Conservation (phyloP, 805 yeast species). For the Zygoascus biomembranicola region DNA sequence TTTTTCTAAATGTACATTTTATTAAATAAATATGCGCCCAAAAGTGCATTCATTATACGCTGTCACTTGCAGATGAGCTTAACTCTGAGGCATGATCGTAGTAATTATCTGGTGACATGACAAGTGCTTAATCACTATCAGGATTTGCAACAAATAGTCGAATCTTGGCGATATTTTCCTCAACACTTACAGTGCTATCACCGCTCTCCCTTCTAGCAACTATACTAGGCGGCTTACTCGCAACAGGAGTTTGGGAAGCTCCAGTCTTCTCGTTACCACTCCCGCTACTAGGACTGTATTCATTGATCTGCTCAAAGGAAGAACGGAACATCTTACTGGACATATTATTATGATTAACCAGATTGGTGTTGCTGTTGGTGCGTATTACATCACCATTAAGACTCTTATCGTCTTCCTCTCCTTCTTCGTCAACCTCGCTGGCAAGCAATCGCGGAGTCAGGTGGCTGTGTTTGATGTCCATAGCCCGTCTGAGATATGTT, state of each 20-base stretch:
- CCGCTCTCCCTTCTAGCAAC: slow-evolving; percentile 14
- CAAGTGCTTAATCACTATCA: slow-evolving; percentile 21
- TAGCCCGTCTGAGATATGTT: slow-evolving; percentile 26
- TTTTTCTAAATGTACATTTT: background rate
- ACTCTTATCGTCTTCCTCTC: slow-evolving; percentile 20
- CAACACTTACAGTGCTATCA: slow-evolving; percentile 24
- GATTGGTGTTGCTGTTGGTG: background rate
- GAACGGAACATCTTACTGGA: background rate
- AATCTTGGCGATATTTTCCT: slow-evolving; percentile 27
- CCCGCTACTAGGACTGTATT: background rate
- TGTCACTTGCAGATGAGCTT: background rate
- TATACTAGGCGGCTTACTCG: slow-evolving; percentile 4
- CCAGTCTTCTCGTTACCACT: background rate
- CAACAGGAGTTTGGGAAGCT: background rate
- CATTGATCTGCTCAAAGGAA: background rate
- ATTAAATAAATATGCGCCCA: background rate
- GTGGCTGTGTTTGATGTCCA: slow-evolving; percentile 32
- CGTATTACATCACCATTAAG: slow-evolving; percentile 1
- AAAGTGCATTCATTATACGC: background rate
- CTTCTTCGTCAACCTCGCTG: slow-evolving; percentile 65
- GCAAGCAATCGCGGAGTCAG: slow-evolving; percentile 58
- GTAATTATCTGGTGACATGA: background rate
- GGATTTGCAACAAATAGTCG: slow-evolving; percentile 33
- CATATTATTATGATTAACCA: background rate
- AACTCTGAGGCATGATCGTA: background rate